phyloP scores from a whole-genome alignment of 805 yeast genomes.

The Yarrowia phangngaensis region DNA sequence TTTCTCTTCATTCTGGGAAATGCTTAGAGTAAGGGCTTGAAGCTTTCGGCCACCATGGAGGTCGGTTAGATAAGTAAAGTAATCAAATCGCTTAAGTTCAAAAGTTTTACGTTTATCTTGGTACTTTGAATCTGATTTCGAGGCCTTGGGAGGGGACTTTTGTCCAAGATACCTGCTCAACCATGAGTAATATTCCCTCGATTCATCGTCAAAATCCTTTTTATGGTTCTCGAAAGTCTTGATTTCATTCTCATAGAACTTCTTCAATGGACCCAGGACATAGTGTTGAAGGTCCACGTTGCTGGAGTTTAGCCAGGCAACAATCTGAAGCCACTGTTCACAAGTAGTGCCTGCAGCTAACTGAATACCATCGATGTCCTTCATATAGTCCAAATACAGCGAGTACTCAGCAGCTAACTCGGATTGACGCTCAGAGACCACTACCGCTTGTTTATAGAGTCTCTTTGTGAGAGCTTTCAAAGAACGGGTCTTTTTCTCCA shows the following conservation, averaged over 20 bases:
- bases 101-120: conserved; percentile 42
- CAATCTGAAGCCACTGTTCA: conserved; percentile 33
- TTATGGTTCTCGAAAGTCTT: conserved; percentile 42
- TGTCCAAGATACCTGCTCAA: conserved; percentile 43
- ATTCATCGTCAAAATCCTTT: conserved; percentile 46
- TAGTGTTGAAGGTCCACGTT: conserved; percentile 37
- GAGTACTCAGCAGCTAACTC: conserved; percentile 39
- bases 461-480: conserved; percentile 40
- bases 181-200: conserved; percentile 46
- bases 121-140: conserved; percentile 42
- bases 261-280: conserved; percentile 42
- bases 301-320: conserved; percentile 26
- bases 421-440: conserved; percentile 37
- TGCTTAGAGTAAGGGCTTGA: conserved; percentile 40
- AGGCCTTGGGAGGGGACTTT: conserved; percentile 36
- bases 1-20: conserved; percentile 41
- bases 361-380: conserved; percentile 36
- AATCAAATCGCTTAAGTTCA: conserved; percentile 45
- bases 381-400: conserved; percentile 37
- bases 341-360: conserved; percentile 38
- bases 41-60: conserved; percentile 45
- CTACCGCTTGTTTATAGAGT: conserved; percentile 40
- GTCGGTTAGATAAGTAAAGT: conserved; percentile 42
- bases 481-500: conserved; percentile 41
- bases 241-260: conserved; percentile 43